Evolutionary conservation across 352 stramenopile species (phyloP).

Genomic region (Salisapilia sapeloensis): DNA sequence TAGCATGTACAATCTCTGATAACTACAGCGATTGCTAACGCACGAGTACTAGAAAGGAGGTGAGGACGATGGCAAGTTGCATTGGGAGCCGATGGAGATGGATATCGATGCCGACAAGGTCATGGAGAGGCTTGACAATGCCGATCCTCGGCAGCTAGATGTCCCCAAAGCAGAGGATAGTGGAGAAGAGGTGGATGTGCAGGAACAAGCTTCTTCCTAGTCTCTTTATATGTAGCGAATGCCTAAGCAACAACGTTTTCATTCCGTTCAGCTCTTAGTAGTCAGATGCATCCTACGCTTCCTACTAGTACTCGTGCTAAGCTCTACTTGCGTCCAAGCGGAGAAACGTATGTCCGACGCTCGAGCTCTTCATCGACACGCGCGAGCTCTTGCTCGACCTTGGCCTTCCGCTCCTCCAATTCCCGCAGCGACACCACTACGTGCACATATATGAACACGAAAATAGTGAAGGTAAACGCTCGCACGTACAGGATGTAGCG

Average conservation of each 20-base stretch:
- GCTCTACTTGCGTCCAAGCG: too few relatives aligned
- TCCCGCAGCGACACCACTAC: not conserved
- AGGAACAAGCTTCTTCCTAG: too few relatives aligned
- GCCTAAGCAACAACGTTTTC: too few relatives aligned
- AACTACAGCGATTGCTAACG: not conserved
- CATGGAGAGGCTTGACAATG: conserved; percentile 29
- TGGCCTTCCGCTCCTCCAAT: not conserved
- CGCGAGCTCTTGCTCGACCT: not conserved
- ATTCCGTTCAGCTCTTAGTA: too few relatives aligned
- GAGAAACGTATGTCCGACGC: not conserved
- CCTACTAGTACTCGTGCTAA: too few relatives aligned
- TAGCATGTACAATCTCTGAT: conserved; percentile 3
- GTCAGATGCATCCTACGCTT: too few relatives aligned
- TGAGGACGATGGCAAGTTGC: conserved; percentile 6
- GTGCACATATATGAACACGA: not conserved
- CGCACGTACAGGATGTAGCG: not conserved
- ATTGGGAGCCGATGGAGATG: conserved; percentile 47
- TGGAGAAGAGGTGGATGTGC: too few relatives aligned
- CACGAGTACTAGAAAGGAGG: conserved; percentile 11
- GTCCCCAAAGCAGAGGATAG: too few relatives aligned
- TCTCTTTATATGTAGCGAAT: too few relatives aligned
- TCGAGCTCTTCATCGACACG: not conserved
- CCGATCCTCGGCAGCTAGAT: conserved; percentile 29
- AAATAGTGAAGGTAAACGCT: not conserved
- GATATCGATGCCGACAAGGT: conserved; percentile 33